Base-by-base conservation (phyloP, 176 grass and related monocot genomes). In the Stipa capillata region DNA sequence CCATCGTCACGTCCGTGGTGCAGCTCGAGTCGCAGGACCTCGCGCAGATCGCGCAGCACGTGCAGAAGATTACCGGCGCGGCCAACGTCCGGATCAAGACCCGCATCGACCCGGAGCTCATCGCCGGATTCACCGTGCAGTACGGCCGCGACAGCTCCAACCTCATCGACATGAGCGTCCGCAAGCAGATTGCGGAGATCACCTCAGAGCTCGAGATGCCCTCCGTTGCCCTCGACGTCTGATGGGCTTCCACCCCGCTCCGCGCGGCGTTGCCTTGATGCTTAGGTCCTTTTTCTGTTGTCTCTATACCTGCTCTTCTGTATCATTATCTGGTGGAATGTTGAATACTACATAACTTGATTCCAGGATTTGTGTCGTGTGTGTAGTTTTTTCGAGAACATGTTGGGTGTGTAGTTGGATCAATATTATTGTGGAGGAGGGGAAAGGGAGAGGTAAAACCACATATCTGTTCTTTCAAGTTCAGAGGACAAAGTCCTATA, bases 161-260 rank as follows among this genome's bases (percentile, higher is more conserved):
- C 72, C 49, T 94, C 31, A 87, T 94, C 58, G 92, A 98, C 89
- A 90, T 98, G 95, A 98, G 95, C 54, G 83, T 94, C 41, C 87
- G 80, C 77, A 94, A 90, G 77, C 89, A 98, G 89, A 85, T 98
- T 24, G 90, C 94, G 3, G 95, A 98, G 73, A 98, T 98, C 35
- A 18, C 89, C 0, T 54, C 77, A 14, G 83, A 89, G 72, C 84
- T 94, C 50, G 88, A 94, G 63, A 25, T 94, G 82, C 84, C 88
- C 20, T 61, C 65, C 34, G 79, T 94, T 27, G 8, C 80, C 37
- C 77, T 94, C 83, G 65, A 72, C 7, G 88, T 85, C 78, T 89
- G 87, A 88, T 45, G 23, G 21, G 55, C 65, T 47, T 72, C n/a
- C n/a, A n/a, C 53, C 14, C 12, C 27, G 65, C 14, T 73, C 58